Conservation (phyloP, 768 basidiomycete species). For the Termitomyces sp. region DNA sequence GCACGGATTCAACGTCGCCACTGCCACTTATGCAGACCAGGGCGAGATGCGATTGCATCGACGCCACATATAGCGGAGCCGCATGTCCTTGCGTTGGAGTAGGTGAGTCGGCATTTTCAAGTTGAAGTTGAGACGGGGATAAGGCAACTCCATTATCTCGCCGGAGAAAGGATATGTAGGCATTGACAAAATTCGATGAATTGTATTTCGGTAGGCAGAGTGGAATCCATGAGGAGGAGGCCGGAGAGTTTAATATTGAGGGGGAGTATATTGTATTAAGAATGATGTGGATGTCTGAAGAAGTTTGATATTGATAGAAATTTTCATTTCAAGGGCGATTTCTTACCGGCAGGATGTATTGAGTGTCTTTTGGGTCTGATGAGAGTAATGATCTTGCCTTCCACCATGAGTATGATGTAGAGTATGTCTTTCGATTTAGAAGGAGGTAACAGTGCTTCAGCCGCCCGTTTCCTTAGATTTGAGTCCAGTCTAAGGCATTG, state of each 20-base stretch:
- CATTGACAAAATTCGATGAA: slow-evolving; percentile 82
- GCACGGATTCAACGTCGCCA: slow-evolving; percentile 80
- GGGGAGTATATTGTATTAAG: slow-evolving; percentile 87
- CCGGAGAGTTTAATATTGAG: slow-evolving; percentile 69
- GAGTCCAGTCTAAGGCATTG: slow-evolving; percentile 77
- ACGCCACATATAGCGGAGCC: not conserved
- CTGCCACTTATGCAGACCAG: slow-evolving; percentile 79
- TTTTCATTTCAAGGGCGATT: not conserved
- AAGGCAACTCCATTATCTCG: slow-evolving; percentile 27
- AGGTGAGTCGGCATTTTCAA: not conserved
- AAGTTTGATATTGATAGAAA: not conserved
- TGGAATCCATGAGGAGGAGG: slow-evolving; percentile 89
- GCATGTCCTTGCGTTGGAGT: slow-evolving; percentile 10
- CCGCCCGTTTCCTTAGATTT: slow-evolving; percentile 63
- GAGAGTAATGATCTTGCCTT: slow-evolving; percentile 75
- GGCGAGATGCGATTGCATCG: slow-evolving; percentile 39
- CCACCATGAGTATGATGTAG: slow-evolving; percentile 83
- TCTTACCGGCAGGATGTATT: slow-evolving; percentile 84
- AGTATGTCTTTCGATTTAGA: slow-evolving; percentile 88
- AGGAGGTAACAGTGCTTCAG: slow-evolving; percentile 73
- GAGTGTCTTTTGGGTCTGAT: slow-evolving; percentile 90
- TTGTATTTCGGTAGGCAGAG: slow-evolving; percentile 96
- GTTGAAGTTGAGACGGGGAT: slow-evolving; percentile 9
- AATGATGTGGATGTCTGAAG: slow-evolving; percentile 81
- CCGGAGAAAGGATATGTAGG: slow-evolving; percentile 73